Evolutionary conservation across 805 yeast species (phyloP), one percentile per base, ranked within the genome.

Genomic region (Kodamaea jinghongensis): DNA sequence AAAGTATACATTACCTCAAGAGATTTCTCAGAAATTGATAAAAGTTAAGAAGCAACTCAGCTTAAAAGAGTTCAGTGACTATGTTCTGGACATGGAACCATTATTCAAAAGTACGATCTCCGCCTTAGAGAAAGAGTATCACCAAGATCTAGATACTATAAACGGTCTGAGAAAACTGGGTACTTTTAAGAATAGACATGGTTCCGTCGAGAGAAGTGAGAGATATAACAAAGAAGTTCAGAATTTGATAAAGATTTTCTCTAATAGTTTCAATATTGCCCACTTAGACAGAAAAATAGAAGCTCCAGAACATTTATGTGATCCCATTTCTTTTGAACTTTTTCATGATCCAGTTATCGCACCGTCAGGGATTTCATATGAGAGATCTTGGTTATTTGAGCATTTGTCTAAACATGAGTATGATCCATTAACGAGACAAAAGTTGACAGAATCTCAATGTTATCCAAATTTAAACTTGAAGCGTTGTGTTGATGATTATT

Each of bases 271-370:
- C 27, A 39, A 44, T 13, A 17, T 16, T 14, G 39, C 38, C 3
- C 6, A 6, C 17, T 23, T 7, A 28, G 32, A 35, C 32, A 28
- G 4, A 29, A 15, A 15, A 9, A 6, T 15, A 20, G 46, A 48
- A 17, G 37, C 48, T 10, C 73, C 74, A 1, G 72, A 64, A 14
- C 53, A 58, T 38, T 42, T 67, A 15, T 38, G 64, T 3, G 73
- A 67, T 42, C 71, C 73, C 3, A 63, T 70, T 6, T 61, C 70
- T n/a, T 67, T 67, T 50, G 55, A 58, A 29, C 34, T 69, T 23
- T 66, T 67, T 43, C 46, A 45, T 31, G 74, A 71, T 27, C 76
- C 76, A 1, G 76, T 71, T 4, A 53, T 71, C n/a, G 59, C 70
- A 4, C 70, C 70, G 7, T 56, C 70, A 11, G 76, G 76, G 3